These are phyloP conservation scores for Pascua sp. DNA, from an alignment of 1,284 basidiomycete genomes.

Conservation along the genomic window DNA sequence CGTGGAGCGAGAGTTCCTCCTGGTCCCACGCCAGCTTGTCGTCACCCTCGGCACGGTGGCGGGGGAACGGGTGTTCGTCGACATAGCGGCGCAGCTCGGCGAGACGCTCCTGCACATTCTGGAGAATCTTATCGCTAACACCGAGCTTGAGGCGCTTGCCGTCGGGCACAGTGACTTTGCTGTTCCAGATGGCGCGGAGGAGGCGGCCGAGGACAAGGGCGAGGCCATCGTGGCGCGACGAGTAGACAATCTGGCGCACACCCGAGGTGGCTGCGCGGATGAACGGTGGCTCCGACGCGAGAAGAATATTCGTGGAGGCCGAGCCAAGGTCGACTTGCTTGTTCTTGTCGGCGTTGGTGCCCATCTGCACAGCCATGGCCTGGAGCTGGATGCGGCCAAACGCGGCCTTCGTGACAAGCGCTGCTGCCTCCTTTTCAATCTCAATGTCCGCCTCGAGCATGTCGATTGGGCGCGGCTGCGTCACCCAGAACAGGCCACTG, in stretches of 20 bases:
- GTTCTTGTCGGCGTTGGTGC: slow-evolving; percentile 16
- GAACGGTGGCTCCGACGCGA: slow-evolving; percentile 28
- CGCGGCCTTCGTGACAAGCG: slow-evolving; percentile 20
- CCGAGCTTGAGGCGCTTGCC: slow-evolving; percentile 20
- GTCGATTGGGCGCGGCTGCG: slow-evolving; percentile 39
- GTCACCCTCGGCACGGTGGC: slow-evolving; percentile 41
- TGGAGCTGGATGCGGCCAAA: slow-evolving; percentile 40
- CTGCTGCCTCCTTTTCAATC: slow-evolving; percentile 34
- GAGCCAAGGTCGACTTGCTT: slow-evolving; percentile 30
- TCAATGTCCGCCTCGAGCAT: slow-evolving; percentile 36
- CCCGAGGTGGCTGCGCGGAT: slow-evolving; percentile 27
- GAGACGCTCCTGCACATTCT: slow-evolving; percentile 72
- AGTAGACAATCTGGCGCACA: slow-evolving; percentile 60
- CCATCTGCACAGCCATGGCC: slow-evolving; percentile 39
- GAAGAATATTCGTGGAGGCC: slow-evolving; percentile 29
- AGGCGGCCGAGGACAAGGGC: slow-evolving; percentile 81
- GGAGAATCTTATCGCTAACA: slow-evolving; percentile 61
- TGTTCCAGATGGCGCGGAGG: slow-evolving; percentile 81
- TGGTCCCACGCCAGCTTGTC: slow-evolving; percentile 45
- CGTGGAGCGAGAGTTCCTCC: slow-evolving; percentile 41
- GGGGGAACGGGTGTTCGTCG: slow-evolving; percentile 44
- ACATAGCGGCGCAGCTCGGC: slow-evolving; percentile 71
- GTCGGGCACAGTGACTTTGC: slow-evolving; percentile 58
- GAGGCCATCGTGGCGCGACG: slow-evolving; percentile 84
- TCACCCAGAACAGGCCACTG: slow-evolving; percentile 35